phyloP scores from a whole-genome alignment of 805 yeast genomes.

The Myxozyma neotropica region DNA sequence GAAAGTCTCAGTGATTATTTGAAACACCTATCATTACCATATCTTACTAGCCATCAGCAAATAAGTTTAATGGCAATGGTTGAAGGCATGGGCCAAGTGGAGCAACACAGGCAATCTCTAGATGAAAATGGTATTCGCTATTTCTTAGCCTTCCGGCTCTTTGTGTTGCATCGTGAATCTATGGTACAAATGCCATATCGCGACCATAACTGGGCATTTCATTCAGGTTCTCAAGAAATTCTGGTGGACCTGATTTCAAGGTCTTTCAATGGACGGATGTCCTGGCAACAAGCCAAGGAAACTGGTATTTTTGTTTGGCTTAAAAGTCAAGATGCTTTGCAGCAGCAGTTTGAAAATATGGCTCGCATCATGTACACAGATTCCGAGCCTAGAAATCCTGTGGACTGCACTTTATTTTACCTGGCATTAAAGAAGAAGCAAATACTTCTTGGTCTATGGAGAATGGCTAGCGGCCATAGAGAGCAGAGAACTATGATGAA shows the following conservation, averaged over 20 bases:
- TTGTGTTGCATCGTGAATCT: slow-evolving; percentile 52
- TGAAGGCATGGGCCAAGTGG: slow-evolving; percentile 61
- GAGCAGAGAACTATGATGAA: slow-evolving; percentile 82
- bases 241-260: slow-evolving; percentile 55
- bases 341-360: slow-evolving; percentile 60
- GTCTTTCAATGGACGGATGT: slow-evolving; percentile 50
- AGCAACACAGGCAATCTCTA: slow-evolving; percentile 47
- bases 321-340: slow-evolving; percentile 47
- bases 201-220: slow-evolving; percentile 85
- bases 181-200: slow-evolving; percentile 68
- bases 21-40: slow-evolving; percentile 69
- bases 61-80: slow-evolving; percentile 73
- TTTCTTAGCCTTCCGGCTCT: slow-evolving; percentile 36
- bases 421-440: slow-evolving; percentile 78
- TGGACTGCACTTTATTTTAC: slow-evolving; percentile 70
- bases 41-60: slow-evolving; percentile 88
- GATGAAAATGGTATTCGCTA: slow-evolving; percentile 74
- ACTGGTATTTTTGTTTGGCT: slow-evolving; percentile 77
- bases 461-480: slow-evolving; percentile 68
- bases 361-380: slow-evolving; percentile 73
- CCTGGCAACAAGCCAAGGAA: slow-evolving; percentile 63
- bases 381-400: slow-evolving; percentile 66
- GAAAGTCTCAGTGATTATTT: slow-evolving; percentile 60
- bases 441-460: slow-evolving; percentile 80
- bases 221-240: slow-evolving; percentile 74